Percentiles rank a stretch among this genome's conserved stretches.
These are phyloP conservation scores for Zygosaccharomyces gambellarensis DNA, from an alignment of 805 yeast genomes.

Conservation along the genomic window DNA sequence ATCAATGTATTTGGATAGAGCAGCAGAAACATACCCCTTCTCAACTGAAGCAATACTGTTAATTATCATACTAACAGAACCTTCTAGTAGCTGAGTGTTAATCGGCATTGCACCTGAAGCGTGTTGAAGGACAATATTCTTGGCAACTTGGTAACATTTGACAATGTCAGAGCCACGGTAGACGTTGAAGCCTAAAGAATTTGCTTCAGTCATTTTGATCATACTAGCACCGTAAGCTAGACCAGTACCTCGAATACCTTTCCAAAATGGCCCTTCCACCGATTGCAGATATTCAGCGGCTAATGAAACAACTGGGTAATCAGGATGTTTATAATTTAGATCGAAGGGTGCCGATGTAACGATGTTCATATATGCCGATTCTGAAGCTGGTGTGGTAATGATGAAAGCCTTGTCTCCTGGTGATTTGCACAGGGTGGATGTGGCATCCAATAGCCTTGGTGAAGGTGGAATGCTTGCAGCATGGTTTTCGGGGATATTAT, in stretches of 20 bases:
- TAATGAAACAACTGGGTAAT: slow-evolving; percentile 63
- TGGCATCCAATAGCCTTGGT: slow-evolving; percentile 51
- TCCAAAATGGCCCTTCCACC: slow-evolving; percentile 96
- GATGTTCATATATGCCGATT: slow-evolving; percentile 64
- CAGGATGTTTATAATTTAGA: slow-evolving; percentile 45
- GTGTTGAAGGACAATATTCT: slow-evolving; percentile 55
- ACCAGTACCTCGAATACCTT: slow-evolving; percentile 92
- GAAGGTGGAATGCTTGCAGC: slow-evolving; percentile 31
- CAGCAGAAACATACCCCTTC: slow-evolving; percentile 60
- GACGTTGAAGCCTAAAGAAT: slow-evolving; percentile 59
- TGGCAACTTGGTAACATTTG: slow-evolving; percentile 56
- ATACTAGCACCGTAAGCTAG: slow-evolving; percentile 84
- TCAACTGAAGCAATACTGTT: slow-evolving; percentile 65
- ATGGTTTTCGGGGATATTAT: background rate
- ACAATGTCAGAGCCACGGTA: slow-evolving; percentile 82
- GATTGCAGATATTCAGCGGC: slow-evolving; percentile 74
- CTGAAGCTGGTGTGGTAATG: slow-evolving; percentile 76
- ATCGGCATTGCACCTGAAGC: slow-evolving; percentile 51
- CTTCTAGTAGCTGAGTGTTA: slow-evolving; percentile 58
- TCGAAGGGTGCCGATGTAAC: slow-evolving; percentile 52
- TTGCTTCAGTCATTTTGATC: slow-evolving; percentile 55
- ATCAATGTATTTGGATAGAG: slow-evolving; percentile 61
- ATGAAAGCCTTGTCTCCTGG: slow-evolving; percentile 54
- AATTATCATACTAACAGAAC: slow-evolving; percentile 73
- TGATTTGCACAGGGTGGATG: slow-evolving; percentile 50